These are phyloP conservation scores for Rhinocladiella mackenziei DNA, from an alignment of 2,329 filamentous ascomycete species.

Conservation along the genomic window DNA sequence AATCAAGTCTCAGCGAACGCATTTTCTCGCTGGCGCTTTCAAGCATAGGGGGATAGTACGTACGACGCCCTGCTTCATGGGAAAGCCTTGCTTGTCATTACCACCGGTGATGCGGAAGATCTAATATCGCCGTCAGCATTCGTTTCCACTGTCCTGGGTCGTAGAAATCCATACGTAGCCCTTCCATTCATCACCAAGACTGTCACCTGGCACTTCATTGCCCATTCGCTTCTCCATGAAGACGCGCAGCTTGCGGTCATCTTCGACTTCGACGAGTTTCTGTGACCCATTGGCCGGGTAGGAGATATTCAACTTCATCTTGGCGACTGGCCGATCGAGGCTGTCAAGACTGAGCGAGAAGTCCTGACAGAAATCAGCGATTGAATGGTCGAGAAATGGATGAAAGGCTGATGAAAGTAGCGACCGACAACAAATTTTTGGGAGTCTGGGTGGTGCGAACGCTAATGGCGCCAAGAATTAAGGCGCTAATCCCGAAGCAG, in stretches of 20 bases:
- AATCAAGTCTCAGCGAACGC: slow-evolving; percentile 30
- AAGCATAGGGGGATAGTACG: slow-evolving; percentile 34
- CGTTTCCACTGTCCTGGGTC: not conserved
- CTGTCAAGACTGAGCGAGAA: slow-evolving; percentile 36
- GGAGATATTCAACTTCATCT: slow-evolving; percentile 72
- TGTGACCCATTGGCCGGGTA: slow-evolving; percentile 99
- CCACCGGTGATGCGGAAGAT: slow-evolving; percentile 75
- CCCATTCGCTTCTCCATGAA: slow-evolving; percentile 97
- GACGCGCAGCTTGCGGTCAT: slow-evolving; percentile 98
- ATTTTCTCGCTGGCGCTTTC: slow-evolving; percentile 29
- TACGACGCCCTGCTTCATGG: slow-evolving; percentile 99
- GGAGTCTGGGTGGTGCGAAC: too few species aligned
- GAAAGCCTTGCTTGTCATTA: slow-evolving; percentile 99
- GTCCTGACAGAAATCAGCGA: slow-evolving; percentile 40
- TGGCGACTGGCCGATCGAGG: slow-evolving; percentile 33
- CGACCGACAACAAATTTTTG: slow-evolving; percentile 3
- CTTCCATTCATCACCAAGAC: slow-evolving; percentile 98
- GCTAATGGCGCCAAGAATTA: too few species aligned
- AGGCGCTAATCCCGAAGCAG: too few species aligned
- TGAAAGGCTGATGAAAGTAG: slow-evolving; percentile 2
- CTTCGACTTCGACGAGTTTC: slow-evolving; percentile 98
- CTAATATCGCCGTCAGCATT: slow-evolving; percentile 23
- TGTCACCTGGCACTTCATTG: slow-evolving; percentile 76
- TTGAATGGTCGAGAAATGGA: slow-evolving; percentile 31
- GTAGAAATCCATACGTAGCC: slow-evolving; percentile 78